A percentile compares a stretch with the other conserved stretches of the same genome.
Evolutionary conservation across 2,329 filamentous ascomycete genomes (phyloP).

Genomic region (Penicillium sp.): DNA sequence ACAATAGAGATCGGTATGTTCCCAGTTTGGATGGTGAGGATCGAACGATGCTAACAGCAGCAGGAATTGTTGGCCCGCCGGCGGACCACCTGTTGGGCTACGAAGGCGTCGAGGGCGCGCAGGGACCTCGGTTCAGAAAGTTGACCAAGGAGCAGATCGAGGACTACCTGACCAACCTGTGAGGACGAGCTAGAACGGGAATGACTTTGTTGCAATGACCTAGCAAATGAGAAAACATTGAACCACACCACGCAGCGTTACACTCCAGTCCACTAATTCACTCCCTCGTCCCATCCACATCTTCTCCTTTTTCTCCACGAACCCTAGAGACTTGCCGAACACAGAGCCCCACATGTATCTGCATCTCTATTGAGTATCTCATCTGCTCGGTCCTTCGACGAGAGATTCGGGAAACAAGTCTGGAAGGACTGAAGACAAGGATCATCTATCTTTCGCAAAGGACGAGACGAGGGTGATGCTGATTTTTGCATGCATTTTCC

Average conservation of each 20-base stretch:
- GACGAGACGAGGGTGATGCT: no score
- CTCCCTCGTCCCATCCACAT: background rate
- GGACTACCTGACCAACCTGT: conserved; percentile 98
- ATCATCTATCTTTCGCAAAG: no score
- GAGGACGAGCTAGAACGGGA: conserved; percentile 38
- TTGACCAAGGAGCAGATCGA: conserved; percentile 97
- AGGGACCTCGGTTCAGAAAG: conserved; percentile 54
- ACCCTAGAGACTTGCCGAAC: no score
- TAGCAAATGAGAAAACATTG: background rate
- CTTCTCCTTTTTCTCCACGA: no score
- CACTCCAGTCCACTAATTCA: background rate
- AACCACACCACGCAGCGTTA: background rate
- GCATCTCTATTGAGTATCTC: no score
- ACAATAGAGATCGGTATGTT: conserved; percentile 88
- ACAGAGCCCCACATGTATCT: no score
- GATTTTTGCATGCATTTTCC: no score
- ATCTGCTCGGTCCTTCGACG: no score
- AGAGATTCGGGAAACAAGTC: no score
- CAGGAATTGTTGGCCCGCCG: conserved; percentile 91
- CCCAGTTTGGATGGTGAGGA: background rate
- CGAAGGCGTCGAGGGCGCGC: conserved; percentile 49
- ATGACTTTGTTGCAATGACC: background rate
- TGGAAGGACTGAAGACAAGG: no score
- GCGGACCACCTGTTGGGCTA: conserved; percentile 90
- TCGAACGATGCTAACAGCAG: conserved; percentile 4